Base-by-base conservation (phyloP, 2,329 filamentous ascomycete species). In the Dothistroma septosporum region DNA sequence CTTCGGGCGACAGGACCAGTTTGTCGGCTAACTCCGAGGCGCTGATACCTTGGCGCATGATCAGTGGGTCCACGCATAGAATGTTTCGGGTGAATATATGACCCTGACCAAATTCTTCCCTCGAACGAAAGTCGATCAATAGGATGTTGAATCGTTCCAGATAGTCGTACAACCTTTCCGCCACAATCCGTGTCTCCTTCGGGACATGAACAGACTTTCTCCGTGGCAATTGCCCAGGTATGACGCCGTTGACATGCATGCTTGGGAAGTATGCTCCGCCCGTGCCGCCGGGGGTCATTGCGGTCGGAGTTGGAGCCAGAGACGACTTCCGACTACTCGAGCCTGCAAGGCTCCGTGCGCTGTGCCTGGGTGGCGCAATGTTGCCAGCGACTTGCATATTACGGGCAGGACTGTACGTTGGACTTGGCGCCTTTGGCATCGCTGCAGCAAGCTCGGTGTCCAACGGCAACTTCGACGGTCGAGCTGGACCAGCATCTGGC, bases 61-160 rank as follows among this genome's bases (percentile, higher is more conserved):
- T 83, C 49, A 95, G 84, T 24, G 92, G 91, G 70, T 99, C 94
- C 62, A 99, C 85, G 74, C 94, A 99, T 49, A 99, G 91, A 44
- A 92, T 90, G 6, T 85, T 87, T 59, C 87, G 87, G 6, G 89
- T 87, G 78, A 89, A 89, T 64, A 99, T 92, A 72, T 99, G 94
- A 0, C 94, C 94, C 53, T 88, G 83, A 67, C 97, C 91, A 71
- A 90, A 99, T 9, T 89, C 85, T 57, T 89, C 85, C 28, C 94
- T 87, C 59, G 84, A 80, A 44, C 94, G 87, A 47, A 97, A 86
- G 74, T 99, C 94, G 65, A 99, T 91, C 24, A 97, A 74, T 12
- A 99, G 78, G 24, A 97, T 81, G 62, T 76, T 86, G 76, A 77
- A 91, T 61, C 80, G 79, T 59, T 82, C 80, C 71, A 96, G 84